Evolutionary conservation across 805 yeast species (phyloP).

Genomic region (Candida schatavii): DNA sequence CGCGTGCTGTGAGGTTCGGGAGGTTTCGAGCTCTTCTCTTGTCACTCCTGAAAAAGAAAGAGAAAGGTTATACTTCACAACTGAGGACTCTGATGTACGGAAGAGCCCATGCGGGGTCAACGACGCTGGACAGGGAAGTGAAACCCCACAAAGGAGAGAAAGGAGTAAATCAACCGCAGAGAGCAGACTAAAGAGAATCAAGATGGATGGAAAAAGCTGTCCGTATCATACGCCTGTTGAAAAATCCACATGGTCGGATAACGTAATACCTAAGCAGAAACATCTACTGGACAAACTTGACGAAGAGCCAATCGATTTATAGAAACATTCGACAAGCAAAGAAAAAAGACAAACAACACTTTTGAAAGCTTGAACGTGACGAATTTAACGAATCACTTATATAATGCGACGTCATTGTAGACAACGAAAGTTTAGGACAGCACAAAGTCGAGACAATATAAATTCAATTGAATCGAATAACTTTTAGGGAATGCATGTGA

Average conservation of each 20-base stretch:
- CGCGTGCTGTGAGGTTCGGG: conserved; percentile 1
- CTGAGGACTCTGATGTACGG: no score
- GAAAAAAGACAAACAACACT: background rate
- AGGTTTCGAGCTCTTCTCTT: background rate
- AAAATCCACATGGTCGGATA: background rate
- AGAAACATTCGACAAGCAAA: background rate
- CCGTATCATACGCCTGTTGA: conserved; percentile 1
- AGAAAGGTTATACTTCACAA: no score
- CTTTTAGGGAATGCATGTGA: no score
- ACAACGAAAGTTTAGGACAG: no score
- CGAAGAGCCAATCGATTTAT: conserved; percentile 6
- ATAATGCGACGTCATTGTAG: no score
- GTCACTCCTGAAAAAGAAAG: background rate
- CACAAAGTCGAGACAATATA: no score
- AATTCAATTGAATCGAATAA: no score
- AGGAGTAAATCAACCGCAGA: background rate
- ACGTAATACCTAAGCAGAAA: background rate
- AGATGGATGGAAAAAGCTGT: background rate
- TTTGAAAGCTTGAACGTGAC: background rate
- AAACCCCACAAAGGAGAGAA: background rate
- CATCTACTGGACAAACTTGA: conserved; percentile 3
- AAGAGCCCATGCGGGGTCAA: no score
- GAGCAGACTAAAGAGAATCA: background rate
- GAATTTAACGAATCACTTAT: background rate
- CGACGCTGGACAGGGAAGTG: background rate